Evolutionary conservation across 2,329 filamentous ascomycete genomes (phyloP), one percentile per base, ranked within the genome.

Genomic region (Colletotrichum plurivorum): DNA sequence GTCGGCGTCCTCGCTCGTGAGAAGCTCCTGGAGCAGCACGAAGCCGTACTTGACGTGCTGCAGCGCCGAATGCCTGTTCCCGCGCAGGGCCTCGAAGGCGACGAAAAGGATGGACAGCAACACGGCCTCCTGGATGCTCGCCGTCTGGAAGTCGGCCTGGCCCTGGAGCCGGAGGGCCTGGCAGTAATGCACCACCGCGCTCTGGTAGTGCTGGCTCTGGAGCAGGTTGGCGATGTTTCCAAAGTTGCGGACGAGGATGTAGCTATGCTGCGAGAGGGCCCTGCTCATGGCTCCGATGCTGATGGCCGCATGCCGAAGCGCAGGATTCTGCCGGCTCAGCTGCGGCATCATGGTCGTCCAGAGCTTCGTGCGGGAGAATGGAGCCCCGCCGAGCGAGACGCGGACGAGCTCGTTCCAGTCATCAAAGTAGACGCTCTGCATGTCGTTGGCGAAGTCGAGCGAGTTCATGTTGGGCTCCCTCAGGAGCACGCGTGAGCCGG

Each of bases 1-100:
- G 1, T 67, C 55, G 18, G 54, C 18, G 31, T 65, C 56, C 0
- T 45, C 61, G 16, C 56, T 58, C 2, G 54, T 55, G 2, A 71
- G 27, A 1, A 71, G 31, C 41, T 67, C 55, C 8, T 71, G 65
- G 41, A 72, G 31, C 61, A 72, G 15, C 13, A 68, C 62, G 22
- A 83, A 82, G 45, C 81, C 81, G 41, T 82, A 78, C 1, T 75
- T 80, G 51, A 83, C 74, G 58, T 83, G 81, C 63, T 82, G 81
- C 4, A 83, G 76, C 5, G 81, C 80, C 2, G 79, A 79, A 1
- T 81, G 76, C 62, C 78, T 76, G 13, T 83, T 82, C 2, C 80
- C 81, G 5, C 81, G 73, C 66, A 81, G 79, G 2, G 80, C 73
- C 53, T 83, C 81, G 41, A 83, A 83, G 63, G 81, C 82, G 46